Evolutionary conservation across 2,329 filamentous ascomycete genomes (phyloP).

Genomic region (Cadophora gregata): DNA sequence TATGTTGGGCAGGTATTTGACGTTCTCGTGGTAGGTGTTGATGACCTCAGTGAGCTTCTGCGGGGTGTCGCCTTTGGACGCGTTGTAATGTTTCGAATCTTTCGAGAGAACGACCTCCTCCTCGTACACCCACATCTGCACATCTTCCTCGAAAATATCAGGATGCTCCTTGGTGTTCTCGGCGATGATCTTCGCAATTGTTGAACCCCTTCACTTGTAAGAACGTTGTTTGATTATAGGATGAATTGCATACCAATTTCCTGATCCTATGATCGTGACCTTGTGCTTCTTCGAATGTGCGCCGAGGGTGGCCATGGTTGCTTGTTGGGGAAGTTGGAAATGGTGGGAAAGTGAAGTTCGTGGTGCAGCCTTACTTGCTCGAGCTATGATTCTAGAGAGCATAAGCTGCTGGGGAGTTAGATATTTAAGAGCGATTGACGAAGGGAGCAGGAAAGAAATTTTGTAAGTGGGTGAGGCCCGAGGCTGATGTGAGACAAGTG

Average conservation of each 20-base stretch:
- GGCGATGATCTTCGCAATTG: conserved; percentile 95
- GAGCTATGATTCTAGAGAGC: conserved; percentile 32
- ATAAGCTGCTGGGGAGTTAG: conserved; percentile 26
- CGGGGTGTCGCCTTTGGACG: conserved; percentile 62
- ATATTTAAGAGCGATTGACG: not conserved
- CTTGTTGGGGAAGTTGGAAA: conserved; percentile 30
- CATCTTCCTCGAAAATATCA: conserved; percentile 82
- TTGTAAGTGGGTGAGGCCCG: not conserved
- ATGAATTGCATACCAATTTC: conserved; percentile 75
- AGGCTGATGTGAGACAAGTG: conserved; percentile 24
- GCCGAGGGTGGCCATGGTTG: conserved; percentile 47
- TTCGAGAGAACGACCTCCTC: conserved; percentile 80
- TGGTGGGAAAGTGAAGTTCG: conserved; percentile 32
- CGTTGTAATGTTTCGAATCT: conserved; percentile 75
- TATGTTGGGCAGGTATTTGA: conserved; percentile 96
- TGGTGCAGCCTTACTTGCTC: conserved; percentile 32
- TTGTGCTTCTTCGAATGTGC: conserved; percentile 78
- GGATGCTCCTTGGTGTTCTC: conserved; percentile 84
- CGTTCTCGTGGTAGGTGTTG: conserved; percentile 92
- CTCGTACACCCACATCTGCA: conserved; percentile 99
- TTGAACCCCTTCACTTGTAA: conserved; percentile 75
- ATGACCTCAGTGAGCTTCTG: conserved; percentile 92
- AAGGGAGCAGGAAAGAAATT: not conserved
- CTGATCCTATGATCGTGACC: conserved; percentile 92
- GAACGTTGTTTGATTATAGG: conserved; percentile 21